Evolutionary conservation across 371 early-diverging fungal species (phyloP).

Genomic region (Chytridium lagenaria): DNA sequence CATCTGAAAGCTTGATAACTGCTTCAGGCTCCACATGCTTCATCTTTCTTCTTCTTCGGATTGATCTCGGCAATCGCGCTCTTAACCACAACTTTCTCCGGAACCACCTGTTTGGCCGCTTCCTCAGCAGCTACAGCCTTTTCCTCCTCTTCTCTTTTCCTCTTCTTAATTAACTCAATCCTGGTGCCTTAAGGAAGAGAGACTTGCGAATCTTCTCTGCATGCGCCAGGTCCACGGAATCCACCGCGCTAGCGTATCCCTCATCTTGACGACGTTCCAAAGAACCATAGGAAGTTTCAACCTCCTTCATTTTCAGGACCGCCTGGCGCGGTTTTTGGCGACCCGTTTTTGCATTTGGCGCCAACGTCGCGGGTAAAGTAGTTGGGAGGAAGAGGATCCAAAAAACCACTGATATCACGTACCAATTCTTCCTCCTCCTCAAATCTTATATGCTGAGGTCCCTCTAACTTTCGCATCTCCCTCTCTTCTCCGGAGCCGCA

Average conservation of each 20-base stretch:
- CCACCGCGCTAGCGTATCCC: neutral
- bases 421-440: constrained; percentile 26
- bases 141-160: constrained; percentile 1
- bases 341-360: too few species aligned
- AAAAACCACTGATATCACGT: neutral
- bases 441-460: constrained; percentile 43
- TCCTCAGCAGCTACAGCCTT: neutral
- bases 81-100: neutral
- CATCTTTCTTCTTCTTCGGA: constrained; percentile 4
- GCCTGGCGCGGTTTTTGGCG: neutral
- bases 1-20: neutral
- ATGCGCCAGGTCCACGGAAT: neutral
- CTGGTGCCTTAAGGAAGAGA: constrained; percentile 1
- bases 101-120: neutral
- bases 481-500: neutral
- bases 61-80: constrained; percentile 10
- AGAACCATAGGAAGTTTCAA: neutral
- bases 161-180: constrained; percentile 5
- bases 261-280: neutral
- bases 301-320: neutral
- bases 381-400: neutral
- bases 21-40: constrained; percentile 1
- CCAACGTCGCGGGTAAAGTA: too few species aligned
- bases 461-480: neutral
- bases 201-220: constrained; percentile 9